Evolutionary conservation across 345 rosid species (phyloP), one percentile per base, ranked within the genome.

Genomic region (Geranium rotundifolium): DNA sequence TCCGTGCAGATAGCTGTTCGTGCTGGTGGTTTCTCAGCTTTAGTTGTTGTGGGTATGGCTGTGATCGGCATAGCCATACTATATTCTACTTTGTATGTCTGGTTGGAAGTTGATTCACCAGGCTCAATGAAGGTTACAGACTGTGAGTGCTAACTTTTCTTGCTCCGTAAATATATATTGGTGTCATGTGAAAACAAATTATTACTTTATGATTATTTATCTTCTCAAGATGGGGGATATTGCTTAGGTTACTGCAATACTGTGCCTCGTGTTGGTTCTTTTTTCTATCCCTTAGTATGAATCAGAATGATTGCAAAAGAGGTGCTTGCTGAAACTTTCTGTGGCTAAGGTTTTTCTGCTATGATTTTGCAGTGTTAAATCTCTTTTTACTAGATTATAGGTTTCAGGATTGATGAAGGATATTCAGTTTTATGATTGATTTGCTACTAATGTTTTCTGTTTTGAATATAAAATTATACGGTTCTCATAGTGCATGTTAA

Each of bases 21-120:
- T 74, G 97, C 97, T 71, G 99, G 99, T 65, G 99, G 99, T 70
- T 86, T 88, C 69, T 93, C 99, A 75, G 97, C 99, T 61, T 34
- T 93, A 63, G 97, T 93, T 79, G 99, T 93, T 54, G 99, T 93
- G 71, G 99, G 96, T 71, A 86, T 93, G 99, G 97, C 96, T 79
- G 99, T 93, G 63, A 75, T 86, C 75, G 97, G 99, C 64, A 79
- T 90, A 71, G 92, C 99, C 69, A 84, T 93, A 76, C 96, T 93
- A 60, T 93, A 93, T 72, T 77, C 99, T 52, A 76, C 84, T 64
- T 86, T 93, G 80, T 90, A 93, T 85, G 92, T 88, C 69, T 86
- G 84, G 92, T 63, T 93, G 86, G 96, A 80, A 3, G 97, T 93
- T 68, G 95, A 75, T 78, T 64, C 86, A 14, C 92, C 96, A 16